Evolutionary conservation across 129 eudicot species (phyloP).

Genomic region (Saussurea involucrata): DNA sequence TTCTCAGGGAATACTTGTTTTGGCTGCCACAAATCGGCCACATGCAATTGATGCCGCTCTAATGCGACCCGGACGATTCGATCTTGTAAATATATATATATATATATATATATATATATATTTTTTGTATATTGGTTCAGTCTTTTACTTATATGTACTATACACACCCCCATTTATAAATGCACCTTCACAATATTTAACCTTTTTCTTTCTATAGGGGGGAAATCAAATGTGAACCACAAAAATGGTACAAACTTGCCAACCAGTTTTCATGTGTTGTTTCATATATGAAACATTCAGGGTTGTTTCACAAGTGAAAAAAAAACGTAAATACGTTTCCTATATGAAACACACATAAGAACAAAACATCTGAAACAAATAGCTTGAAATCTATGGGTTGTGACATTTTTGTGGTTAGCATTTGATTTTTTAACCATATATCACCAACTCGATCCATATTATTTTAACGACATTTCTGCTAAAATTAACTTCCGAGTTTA

Average conservation of each 20-base stretch:
- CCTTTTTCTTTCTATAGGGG: not conserved
- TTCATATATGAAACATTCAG: not conserved
- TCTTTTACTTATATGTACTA: not conserved
- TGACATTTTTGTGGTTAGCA: not conserved
- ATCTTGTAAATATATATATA: constrained; percentile 73
- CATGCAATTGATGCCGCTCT: constrained; percentile 90
- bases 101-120: no score
- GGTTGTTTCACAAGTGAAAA: not conserved
- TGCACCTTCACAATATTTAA: not conserved
- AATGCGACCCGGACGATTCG: constrained; percentile 97
- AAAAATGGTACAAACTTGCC: not conserved
- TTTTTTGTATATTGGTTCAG: not conserved
- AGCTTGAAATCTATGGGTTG: not conserved
- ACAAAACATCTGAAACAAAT: not conserved
- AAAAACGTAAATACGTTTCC: not conserved
- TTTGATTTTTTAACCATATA: no score
- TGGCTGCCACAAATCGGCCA: constrained; percentile 98
- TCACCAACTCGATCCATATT: not conserved
- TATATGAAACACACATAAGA: not conserved
- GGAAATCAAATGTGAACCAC: not conserved
- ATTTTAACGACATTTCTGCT: not conserved
- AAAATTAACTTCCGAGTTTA: constrained; percentile 14
- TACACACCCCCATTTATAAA: not conserved
- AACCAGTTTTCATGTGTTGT: not conserved
- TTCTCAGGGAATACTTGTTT: constrained; percentile 89